Conservation (phyloP, 1,284 basidiomycete species). For the Sanguinoderma infundibulare region DNA sequence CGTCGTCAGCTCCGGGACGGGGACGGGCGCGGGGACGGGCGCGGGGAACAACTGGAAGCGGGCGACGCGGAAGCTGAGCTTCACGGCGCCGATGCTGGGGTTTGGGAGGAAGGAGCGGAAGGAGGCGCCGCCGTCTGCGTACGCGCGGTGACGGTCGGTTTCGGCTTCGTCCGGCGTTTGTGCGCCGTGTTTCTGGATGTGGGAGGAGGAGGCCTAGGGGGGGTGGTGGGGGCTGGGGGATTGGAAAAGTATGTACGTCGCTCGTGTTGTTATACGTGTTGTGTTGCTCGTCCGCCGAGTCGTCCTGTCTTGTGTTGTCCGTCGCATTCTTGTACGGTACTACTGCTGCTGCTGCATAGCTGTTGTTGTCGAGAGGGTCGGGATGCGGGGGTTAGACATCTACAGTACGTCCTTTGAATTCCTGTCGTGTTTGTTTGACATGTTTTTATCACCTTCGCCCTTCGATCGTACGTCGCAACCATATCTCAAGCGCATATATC, state of each 20-base stretch:
- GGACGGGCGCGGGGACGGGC: not conserved
- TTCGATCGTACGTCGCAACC: too few species aligned
- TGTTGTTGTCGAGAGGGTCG: not conserved
- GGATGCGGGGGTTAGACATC: not conserved
- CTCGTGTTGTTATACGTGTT: not conserved
- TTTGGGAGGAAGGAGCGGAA: conserved; percentile 55
- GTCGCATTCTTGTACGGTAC: not conserved
- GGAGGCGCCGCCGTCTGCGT: conserved; percentile 17
- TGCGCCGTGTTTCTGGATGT: too few species aligned
- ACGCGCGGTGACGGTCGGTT: conserved; percentile 15
- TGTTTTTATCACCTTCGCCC: conserved; percentile 4
- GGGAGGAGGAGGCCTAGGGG: too few species aligned
- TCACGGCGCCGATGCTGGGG: conserved; percentile 63
- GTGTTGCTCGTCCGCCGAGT: not conserved
- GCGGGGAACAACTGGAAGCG: conserved; percentile 39
- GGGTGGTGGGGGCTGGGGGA: not conserved
- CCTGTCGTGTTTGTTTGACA: too few species aligned
- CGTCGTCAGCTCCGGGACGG: conserved; percentile 1
- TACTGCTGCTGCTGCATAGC: not conserved
- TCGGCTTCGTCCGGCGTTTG: too few species aligned
- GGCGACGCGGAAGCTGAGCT: conserved; percentile 68
- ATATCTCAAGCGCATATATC: too few species aligned
- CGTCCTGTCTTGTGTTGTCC: not conserved
- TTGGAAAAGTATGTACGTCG: not conserved
- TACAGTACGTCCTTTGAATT: not conserved